A percentile compares a stretch with the other conserved stretches of the same genome.
These are phyloP conservation scores for Talaromyces sp. DNA, from an alignment of 2,329 filamentous ascomycete species.

Conservation along the genomic window DNA sequence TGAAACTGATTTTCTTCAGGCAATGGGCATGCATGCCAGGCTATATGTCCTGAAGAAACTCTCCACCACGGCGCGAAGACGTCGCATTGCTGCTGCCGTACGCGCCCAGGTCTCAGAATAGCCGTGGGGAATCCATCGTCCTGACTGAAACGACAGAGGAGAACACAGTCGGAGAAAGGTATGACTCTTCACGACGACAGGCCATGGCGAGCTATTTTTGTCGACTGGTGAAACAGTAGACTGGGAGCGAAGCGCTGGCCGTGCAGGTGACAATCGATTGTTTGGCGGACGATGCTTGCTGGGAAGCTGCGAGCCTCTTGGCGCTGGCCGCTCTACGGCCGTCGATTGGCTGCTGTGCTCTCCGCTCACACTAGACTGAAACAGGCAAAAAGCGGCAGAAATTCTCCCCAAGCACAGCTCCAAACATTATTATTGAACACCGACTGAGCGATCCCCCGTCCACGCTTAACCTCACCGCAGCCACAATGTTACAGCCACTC, in stretches of 20 bases:
- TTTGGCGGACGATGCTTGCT: conserved; percentile 1
- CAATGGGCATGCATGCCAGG: background rate
- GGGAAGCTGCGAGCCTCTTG: background rate
- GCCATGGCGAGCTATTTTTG: background rate
- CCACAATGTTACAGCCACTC: conserved; percentile 35
- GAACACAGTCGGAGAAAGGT: background rate
- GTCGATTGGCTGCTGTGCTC: background rate
- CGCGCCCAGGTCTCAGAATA: conserved; percentile 27
- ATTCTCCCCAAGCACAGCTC: conserved; percentile 20
- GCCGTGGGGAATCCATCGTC: conserved; percentile 17
- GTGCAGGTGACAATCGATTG: background rate
- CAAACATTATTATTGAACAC: background rate
- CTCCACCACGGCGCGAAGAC: background rate
- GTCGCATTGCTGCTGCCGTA: conserved; percentile 14
- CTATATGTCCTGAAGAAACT: background rate
- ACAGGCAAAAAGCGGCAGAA: conserved; percentile 24
- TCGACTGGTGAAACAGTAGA: conserved; percentile 8
- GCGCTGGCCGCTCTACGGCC: background rate
- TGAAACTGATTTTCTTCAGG: background rate
- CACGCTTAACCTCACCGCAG: background rate
- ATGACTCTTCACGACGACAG: conserved; percentile 12
- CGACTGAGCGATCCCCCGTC: background rate
- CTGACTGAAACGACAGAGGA: conserved; percentile 11
- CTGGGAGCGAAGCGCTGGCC: background rate
- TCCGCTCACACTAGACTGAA: conserved; percentile 20